phyloP scores from a whole-genome alignment of 2,329 filamentous ascomycete genomes.

The Aspergillus sp. region DNA sequence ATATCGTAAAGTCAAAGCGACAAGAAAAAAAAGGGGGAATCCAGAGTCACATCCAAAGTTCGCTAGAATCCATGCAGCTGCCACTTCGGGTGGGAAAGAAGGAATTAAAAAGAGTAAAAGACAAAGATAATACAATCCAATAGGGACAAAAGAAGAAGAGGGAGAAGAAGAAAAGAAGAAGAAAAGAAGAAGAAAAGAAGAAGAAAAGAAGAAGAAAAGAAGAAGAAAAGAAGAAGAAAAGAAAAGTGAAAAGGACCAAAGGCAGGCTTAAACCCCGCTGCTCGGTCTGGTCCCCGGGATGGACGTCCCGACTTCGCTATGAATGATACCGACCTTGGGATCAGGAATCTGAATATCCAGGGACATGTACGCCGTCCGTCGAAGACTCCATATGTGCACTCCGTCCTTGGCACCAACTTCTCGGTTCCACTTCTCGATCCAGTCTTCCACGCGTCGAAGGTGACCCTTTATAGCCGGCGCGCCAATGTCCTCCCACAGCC shows the following conservation, averaged over 20 bases:
- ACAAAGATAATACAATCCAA: slow-evolving; percentile 16
- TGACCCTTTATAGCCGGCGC: slow-evolving; percentile 72
- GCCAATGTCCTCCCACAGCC: slow-evolving; percentile 91
- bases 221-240: slow-evolving; percentile 10
- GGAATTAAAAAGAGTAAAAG: slow-evolving; percentile 18
- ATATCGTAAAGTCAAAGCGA: slow-evolving; percentile 16
- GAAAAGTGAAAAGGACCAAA: neutral
- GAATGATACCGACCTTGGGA: slow-evolving; percentile 48
- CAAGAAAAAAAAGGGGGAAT: neutral
- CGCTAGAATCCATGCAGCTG: neutral
- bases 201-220: neutral
- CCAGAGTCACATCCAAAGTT: neutral
- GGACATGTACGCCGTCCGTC: slow-evolving; percentile 83
- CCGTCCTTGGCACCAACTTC: slow-evolving; percentile 59
- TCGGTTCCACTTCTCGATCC: slow-evolving; percentile 84
- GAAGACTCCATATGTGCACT: slow-evolving; percentile 74
- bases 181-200: slow-evolving; percentile 2
- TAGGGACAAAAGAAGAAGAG: slow-evolving; percentile 3
- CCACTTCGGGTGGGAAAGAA: neutral
- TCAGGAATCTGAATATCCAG: slow-evolving; percentile 53
- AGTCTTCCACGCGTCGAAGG: slow-evolving; percentile 69
- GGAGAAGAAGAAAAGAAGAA: neutral
- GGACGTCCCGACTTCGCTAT: slow-evolving; percentile 34
- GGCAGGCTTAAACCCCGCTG: slow-evolving; percentile 27
- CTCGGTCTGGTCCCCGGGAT: slow-evolving; percentile 36